Conservation (phyloP, 371 early-diverging fungal genomes). For the Saksenaea oblongispora region DNA sequence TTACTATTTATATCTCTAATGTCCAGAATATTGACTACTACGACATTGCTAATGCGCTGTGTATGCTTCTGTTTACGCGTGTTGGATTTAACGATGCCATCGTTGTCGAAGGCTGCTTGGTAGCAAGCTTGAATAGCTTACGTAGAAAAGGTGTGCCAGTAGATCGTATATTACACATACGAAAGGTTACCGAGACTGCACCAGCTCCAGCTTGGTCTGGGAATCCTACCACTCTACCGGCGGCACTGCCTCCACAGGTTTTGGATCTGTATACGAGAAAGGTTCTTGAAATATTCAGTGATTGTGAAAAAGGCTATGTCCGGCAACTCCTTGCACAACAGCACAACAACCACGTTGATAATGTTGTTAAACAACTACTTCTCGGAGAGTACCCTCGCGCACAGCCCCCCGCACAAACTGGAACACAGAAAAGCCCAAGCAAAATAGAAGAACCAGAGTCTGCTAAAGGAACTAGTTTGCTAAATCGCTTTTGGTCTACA, state of each 20-base stretch:
- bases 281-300: conserved; percentile 67
- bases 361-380: conserved; percentile 63
- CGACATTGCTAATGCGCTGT: conserved; percentile 74
- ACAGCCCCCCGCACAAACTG: neutral
- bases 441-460: neutral
- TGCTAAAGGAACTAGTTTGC: conserved; percentile 14
- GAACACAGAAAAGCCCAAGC: neutral
- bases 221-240: conserved; percentile 3
- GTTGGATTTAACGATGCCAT: conserved; percentile 70
- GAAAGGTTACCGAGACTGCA: conserved; percentile 29
- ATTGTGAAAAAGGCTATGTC: conserved; percentile 67
- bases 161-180: conserved; percentile 79
- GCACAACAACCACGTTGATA: conserved; percentile 56
- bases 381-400: conserved; percentile 61
- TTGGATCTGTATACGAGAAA: conserved; percentile 46
- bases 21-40: conserved; percentile 73
- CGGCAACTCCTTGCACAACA: conserved; percentile 54
- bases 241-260: conserved; percentile 20
- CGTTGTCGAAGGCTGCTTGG: conserved; percentile 64
- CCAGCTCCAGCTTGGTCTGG: conserved; percentile 7
- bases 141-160: conserved; percentile 85
- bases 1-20: conserved; percentile 63
- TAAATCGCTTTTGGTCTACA: conserved; percentile 35
- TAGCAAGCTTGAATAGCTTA: conserved; percentile 61
- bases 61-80: conserved; percentile 59